A percentile compares a stretch with the other conserved stretches of the same genome.
phyloP scores from a whole-genome alignment of 371 early-diverging fungal genomes.

The Choanephora cucurbitarum region DNA sequence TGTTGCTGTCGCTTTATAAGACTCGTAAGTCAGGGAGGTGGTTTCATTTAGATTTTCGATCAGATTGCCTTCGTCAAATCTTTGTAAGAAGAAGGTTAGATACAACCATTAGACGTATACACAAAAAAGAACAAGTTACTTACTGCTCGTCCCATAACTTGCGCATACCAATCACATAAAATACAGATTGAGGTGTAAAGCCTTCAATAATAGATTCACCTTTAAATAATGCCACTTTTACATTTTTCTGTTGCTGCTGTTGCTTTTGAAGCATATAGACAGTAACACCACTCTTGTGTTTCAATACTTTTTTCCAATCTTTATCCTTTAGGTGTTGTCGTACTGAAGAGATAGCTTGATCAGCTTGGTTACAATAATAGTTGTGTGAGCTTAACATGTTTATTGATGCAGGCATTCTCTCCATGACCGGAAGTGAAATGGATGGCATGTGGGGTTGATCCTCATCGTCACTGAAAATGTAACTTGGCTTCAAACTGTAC shows the following conservation, averaged over 20 bases:
- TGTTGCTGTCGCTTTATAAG: slow-evolving; percentile 43
- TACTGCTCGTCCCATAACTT: slow-evolving; percentile 64
- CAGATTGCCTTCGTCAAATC: slow-evolving; percentile 55
- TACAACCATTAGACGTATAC: background rate
- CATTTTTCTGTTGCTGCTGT: slow-evolving; percentile 29
- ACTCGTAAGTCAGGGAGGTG: slow-evolving; percentile 57
- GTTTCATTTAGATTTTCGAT: slow-evolving; percentile 59
- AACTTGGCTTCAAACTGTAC: slow-evolving; percentile 7
- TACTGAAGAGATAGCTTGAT: slow-evolving; percentile 35
- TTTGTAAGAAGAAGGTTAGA: background rate
- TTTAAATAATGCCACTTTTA: slow-evolving; percentile 59
- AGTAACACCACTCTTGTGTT: slow-evolving; percentile 66
- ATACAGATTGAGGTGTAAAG: slow-evolving; percentile 66
- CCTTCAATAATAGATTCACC: slow-evolving; percentile 66
- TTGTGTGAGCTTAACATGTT: slow-evolving; percentile 27
- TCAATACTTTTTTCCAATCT: slow-evolving; percentile 68
- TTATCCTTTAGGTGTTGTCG: slow-evolving; percentile 31
- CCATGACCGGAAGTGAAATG: background rate
- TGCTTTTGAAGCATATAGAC: slow-evolving; percentile 51
- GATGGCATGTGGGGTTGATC: slow-evolving; percentile 4
- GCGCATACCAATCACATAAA: slow-evolving; percentile 69
- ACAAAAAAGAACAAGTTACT: slow-evolving; percentile 16
- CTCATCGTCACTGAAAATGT: slow-evolving; percentile 51
- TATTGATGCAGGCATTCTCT: slow-evolving; percentile 4
- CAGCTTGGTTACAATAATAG: slow-evolving; percentile 45